Evolutionary conservation across 768 basidiomycete genomes (phyloP).

Genomic region (Amanita inopinata): DNA sequence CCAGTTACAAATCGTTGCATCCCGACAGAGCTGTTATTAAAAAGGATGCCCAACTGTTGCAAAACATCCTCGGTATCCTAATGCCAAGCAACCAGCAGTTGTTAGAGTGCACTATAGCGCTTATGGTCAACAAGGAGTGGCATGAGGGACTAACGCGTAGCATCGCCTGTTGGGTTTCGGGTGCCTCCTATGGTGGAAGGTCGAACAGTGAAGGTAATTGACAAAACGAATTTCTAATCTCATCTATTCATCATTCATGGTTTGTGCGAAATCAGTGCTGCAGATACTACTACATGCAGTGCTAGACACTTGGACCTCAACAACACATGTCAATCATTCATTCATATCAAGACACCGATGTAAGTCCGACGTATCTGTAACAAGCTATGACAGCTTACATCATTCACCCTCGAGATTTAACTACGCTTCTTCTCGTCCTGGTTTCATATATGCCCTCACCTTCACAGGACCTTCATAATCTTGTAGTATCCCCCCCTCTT

Average conservation of each 20-base stretch:
- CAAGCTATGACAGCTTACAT: not conserved
- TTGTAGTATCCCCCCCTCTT: conserved; percentile 51
- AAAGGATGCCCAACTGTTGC: conserved; percentile 45
- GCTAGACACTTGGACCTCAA: conserved; percentile 62
- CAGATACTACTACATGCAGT: conserved; percentile 36
- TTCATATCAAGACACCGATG: conserved; percentile 67
- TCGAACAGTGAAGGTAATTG: conserved; percentile 20
- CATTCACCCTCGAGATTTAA: conserved; percentile 45
- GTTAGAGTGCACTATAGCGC: conserved; percentile 38
- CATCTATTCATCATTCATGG: not conserved
- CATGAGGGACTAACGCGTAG: conserved; percentile 45
- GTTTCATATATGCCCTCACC: conserved; percentile 49
- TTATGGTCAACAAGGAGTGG: conserved; percentile 53
- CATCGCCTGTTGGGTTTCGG: conserved; percentile 63
- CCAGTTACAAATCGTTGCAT: conserved; percentile 19
- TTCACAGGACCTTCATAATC: conserved; percentile 32
- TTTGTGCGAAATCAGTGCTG: conserved; percentile 32
- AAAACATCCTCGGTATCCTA: conserved; percentile 42
- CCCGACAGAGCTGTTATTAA: conserved; percentile 34
- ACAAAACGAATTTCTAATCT: not conserved
- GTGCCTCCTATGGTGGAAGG: conserved; percentile 18
- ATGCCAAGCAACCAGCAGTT: conserved; percentile 33
- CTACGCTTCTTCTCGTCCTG: conserved; percentile 57
- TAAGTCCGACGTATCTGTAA: conserved; percentile 28
- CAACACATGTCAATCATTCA: conserved; percentile 75